Conservation (phyloP, 2,329 filamentous ascomycete species). For the Alternaria novae-zelandiae region DNA sequence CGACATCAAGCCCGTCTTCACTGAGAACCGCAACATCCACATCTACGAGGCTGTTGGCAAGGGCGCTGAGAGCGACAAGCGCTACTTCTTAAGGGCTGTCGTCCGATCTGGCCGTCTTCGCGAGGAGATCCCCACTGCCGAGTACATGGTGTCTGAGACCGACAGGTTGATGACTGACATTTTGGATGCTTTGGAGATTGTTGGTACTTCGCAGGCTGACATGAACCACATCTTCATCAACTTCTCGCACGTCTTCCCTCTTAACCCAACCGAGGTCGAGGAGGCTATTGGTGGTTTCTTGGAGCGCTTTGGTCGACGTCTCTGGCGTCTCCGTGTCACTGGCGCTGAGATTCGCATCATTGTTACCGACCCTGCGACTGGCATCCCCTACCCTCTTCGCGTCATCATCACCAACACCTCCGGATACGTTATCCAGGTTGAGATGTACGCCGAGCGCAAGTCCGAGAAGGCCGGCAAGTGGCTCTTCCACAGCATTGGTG, state of each 20-base stretch:
- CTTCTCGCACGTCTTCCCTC: slow-evolving; percentile 95
- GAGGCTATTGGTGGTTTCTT: slow-evolving; percentile 93
- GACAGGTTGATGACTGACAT: slow-evolving; percentile 98
- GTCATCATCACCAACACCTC: slow-evolving; percentile 98
- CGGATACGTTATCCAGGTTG: slow-evolving; percentile 95
- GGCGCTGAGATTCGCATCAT: slow-evolving; percentile 98
- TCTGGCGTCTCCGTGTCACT: slow-evolving; percentile 94
- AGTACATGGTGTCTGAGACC: slow-evolving; percentile 97
- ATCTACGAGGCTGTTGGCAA: slow-evolving; percentile 97
- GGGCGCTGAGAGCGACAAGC: slow-evolving; percentile 93
- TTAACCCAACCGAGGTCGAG: slow-evolving; percentile 88
- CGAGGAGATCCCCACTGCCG: slow-evolving; percentile 97
- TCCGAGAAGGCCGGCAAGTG: slow-evolving; percentile 93
- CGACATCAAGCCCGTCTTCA: slow-evolving; percentile 97
- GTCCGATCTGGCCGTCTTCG: slow-evolving; percentile 92
- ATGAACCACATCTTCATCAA: slow-evolving; percentile 99
- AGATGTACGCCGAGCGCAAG: slow-evolving; percentile 97
- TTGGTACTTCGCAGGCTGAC: slow-evolving; percentile 98
- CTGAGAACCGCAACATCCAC: slow-evolving; percentile 98
- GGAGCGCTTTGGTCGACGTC: slow-evolving; percentile 92
- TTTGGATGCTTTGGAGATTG: slow-evolving; percentile 95
- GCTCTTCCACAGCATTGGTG: slow-evolving; percentile 97
- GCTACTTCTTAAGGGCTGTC: slow-evolving; percentile 96
- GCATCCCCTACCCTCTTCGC: slow-evolving; percentile 87
- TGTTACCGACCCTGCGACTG: slow-evolving; percentile 87